Evolutionary conservation across 2,329 filamentous ascomycete species (phyloP), one percentile per base, ranked within the genome.

Genomic region (Sclerotinia spermophila): DNA sequence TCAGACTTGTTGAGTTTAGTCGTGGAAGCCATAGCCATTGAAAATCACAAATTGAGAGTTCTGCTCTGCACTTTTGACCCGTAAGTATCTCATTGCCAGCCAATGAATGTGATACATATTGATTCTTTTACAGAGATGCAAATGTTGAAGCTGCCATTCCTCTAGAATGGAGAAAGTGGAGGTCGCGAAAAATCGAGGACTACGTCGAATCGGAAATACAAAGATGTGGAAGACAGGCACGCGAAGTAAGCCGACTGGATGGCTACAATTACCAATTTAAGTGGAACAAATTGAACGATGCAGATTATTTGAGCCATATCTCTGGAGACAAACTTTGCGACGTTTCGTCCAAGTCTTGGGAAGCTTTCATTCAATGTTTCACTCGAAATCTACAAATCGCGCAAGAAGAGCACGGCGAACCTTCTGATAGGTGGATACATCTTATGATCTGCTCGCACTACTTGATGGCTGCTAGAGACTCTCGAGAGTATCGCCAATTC

Each of bases 381-480:
- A 65, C 42, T 38, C 45, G 5, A 19, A 69, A 66, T 40, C 21
- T 69, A 33, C 45, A 56, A 17, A 33, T 56, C 15, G 68, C 68
- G 38, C 51, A 30, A 65, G 35, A 69, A n/a, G 27, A 55, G 42
- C 11, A 17, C 13, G 30, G 48, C 30, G 11, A 44, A 2, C 48
- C 68, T 21, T 45, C 59, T 6, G 24, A 65, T n/a, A 45, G 59
- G 13, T 69, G 68, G 68, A 55, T 69, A 45, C 33, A 58, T 65
- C 51, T 69, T 38, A 45, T 65, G 51, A 58, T 56, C 17, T 69
- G 68, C 68, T 65, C 68, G 17, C 59, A 65, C n/a, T 58, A 48
- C 6, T 45, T 69, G 51, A 56, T 66, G 45, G 44, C 45, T 13
- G 68, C 68, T 69, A 38, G 68, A 40, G 30, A 19, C 1, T 66